A percentile compares a stretch with the other conserved stretches of the same genome.
phyloP scores from a whole-genome alignment of 2,329 filamentous ascomycete genomes.

The Pseudogymnoascus sp. region DNA sequence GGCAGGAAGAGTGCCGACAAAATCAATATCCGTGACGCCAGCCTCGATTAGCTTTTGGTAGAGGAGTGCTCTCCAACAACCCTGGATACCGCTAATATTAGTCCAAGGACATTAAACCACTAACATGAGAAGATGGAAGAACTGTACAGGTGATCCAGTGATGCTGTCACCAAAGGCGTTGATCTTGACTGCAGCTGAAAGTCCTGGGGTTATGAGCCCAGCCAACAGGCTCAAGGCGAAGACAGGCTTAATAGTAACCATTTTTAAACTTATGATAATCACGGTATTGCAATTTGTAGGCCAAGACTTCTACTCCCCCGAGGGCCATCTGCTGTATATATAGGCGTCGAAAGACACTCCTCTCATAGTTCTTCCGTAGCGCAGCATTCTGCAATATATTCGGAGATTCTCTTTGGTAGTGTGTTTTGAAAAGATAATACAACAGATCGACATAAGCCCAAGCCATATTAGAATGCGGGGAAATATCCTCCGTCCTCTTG shows the following conservation, averaged over 20 bases:
- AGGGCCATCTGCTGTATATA: background rate
- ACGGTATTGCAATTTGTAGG: background rate
- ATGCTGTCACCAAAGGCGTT: conserved; percentile 1
- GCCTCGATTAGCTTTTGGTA: conserved; percentile 27
- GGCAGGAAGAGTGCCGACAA: conserved; percentile 29
- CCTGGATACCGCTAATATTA: background rate
- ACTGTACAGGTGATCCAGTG: background rate
- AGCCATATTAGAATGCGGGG: background rate
- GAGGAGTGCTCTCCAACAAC: conserved; percentile 30
- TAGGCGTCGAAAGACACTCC: background rate
- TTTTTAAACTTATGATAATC: background rate
- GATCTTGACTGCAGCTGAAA: background rate
- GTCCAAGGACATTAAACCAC: background rate
- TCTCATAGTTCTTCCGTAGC: background rate
- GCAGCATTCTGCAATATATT: background rate
- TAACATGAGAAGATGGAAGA: background rate
- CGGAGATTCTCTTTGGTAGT: background rate
- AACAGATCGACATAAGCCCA: background rate
- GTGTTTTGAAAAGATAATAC: background rate
- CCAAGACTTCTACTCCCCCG: background rate
- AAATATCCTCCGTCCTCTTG: background rate
- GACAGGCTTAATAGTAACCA: background rate
- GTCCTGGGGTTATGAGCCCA: background rate
- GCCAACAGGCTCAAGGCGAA: background rate
- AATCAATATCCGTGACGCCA: conserved; percentile 27